Base-by-base conservation (phyloP, 441 rosid genomes). In the Biscutella laevigata region DNA sequence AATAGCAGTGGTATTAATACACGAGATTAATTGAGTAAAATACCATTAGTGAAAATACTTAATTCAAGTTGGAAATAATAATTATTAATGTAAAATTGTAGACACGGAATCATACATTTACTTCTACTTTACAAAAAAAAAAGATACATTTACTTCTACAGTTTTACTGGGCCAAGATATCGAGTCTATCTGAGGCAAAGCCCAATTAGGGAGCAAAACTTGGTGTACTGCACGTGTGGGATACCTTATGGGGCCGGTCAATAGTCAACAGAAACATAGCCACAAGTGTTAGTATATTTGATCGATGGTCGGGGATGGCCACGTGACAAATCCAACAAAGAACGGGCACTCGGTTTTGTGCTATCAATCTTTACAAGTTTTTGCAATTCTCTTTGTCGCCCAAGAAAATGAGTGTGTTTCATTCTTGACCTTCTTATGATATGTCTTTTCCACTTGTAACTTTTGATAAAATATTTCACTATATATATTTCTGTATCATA, bases 211-310 rank as follows among this genome's bases (percentile, higher is more conserved):
- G 53, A 74, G 33, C 70, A 69, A 41, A 12, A 71, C 39, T 26
- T 60, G 57, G 57, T 70, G 61, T 56, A 43, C 44, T 77, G 52
- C 90, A 73, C 82, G 86, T 76, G 83, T 12, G 83, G 76, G 67
- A 44, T 71, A 73, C 66, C 71, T 64, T 51, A 19, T 16, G 27
- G 57, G 68, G 59, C 42, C 51, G 20, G 42, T 67, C 64, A 62
- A 61, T 59, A 56, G 75, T 72, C 76, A 54, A 65, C 50, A 47
- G 27, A 17, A 37, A 7, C 5, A 8, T 49, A 63, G 53, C 38
- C 79, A 74, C 76, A 72, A 76, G 83, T 75, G 83, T 68, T 47
- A 8, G 7, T 63, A 72, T 68, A 8, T 62, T 36, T 45, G 54
- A 53, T 47, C 32, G 67, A 53, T 45, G 27, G 41, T 53, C 28